These are phyloP conservation scores for Berberis thunbergii DNA, from an alignment of 164 flowering plant genomes.

Conservation along the genomic window DNA sequence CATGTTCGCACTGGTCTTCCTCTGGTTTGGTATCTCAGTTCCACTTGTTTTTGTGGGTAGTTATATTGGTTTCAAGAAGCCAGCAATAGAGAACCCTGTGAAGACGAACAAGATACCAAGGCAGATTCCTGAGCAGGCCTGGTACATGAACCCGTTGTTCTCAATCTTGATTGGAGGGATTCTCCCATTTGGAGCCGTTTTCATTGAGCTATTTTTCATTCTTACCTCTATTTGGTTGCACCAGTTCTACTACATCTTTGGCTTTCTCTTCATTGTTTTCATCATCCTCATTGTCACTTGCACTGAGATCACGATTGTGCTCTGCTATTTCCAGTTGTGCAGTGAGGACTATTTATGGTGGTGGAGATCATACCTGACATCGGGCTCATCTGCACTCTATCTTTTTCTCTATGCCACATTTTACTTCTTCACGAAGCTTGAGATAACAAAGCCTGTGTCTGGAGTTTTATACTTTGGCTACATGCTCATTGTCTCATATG, in stretches of 20 bases:
- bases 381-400: constrained; percentile 87
- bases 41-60: constrained; percentile 85
- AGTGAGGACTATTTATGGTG: constrained; percentile 95
- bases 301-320: constrained; percentile 86
- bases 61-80: constrained; percentile 77
- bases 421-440: constrained; percentile 87
- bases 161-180: constrained; percentile 80
- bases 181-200: constrained; percentile 90
- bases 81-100: constrained; percentile 73
- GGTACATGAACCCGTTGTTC: constrained; percentile 77
- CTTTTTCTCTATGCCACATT: constrained; percentile 80
- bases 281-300: constrained; percentile 71
- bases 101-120: constrained; percentile 84
- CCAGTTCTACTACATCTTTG: constrained; percentile 89
- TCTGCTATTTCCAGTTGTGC: constrained; percentile 96
- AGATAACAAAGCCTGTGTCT: constrained; percentile 80
- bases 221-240: constrained; percentile 89
- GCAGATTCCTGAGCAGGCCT: constrained; percentile 82
- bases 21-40: constrained; percentile 86
- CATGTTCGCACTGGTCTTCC: constrained; percentile 72
- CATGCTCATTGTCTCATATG: constrained; percentile 77
- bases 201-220: constrained; percentile 88
- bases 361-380: constrained; percentile 91
- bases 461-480: constrained; percentile 76
- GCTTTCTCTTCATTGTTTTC: constrained; percentile 92